Evolutionary conservation across 208 protist species (phyloP), one percentile per base, ranked within the genome.

Genomic region (Crithidia expoeki): DNA sequence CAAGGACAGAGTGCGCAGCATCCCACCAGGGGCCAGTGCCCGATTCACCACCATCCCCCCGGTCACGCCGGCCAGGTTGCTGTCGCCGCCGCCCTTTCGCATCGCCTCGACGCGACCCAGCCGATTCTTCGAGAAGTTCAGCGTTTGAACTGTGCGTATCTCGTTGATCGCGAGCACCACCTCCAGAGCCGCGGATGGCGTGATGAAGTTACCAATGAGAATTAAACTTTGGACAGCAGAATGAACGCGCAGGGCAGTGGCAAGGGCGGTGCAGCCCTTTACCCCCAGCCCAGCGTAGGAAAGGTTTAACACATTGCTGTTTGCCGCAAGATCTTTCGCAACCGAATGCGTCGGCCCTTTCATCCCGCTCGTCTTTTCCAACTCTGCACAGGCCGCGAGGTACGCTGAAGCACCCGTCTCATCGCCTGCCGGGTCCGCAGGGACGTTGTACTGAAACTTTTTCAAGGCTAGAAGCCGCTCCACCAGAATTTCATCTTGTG

Each of bases 61-160:
- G 12, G 72, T 59, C 49, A 64, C 46, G 56, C 21, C 28, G 49
- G 40, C n/a, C 14, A 66, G 34, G 42, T 1, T 40, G 21, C 66
- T 51, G 10, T 30, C 23, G 28, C 66, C 59, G 10, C 38, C 23
- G 28, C 72, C 64, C 11, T 59, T 58, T n/a, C 64, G 64, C 72
- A 72, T 62, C 51, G 81, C 44, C 66, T 88, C 85, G 46, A 79
- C 71, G 42, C 67, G 74, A 16, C 92, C 89, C 14, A 96, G 53
- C 30, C 68, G 74, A 62, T 97, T 97, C 49, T 84, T 82, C 17
- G 81, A 85, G 25, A 97, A 60, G 60, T 97, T 89, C 1, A 97
- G 63, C 28, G 56, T 53, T 21, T 80, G 81, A 23, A 97, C 69
- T 25, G 56, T 86, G 59, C 70, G 79, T 7, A 74, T 70, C 25